A percentile compares a stretch with the other conserved stretches of the same genome.
These are phyloP conservation scores for Fusarium virguliforme DNA, from an alignment of 2,329 filamentous ascomycete genomes.

Conservation along the genomic window DNA sequence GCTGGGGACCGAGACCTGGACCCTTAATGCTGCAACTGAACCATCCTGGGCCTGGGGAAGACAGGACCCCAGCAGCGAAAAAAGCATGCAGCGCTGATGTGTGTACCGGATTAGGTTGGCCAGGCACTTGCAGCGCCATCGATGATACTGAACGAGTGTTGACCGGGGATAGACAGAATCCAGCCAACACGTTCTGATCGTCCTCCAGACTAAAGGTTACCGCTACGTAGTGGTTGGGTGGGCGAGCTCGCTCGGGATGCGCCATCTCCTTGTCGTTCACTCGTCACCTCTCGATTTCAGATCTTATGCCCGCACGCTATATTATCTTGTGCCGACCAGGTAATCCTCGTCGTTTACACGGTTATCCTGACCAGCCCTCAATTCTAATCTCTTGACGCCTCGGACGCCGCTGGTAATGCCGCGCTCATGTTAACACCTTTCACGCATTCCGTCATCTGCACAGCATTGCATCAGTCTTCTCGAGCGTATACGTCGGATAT, in stretches of 20 bases:
- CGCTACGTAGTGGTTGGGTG: slow-evolving; percentile 43
- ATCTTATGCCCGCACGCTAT: slow-evolving; percentile 22
- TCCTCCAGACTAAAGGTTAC: slow-evolving; percentile 22
- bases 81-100: not conserved
- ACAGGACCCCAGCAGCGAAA: not conserved
- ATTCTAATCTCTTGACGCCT: not conserved
- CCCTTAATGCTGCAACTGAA: slow-evolving; percentile 38
- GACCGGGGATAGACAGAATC: slow-evolving; percentile 18
- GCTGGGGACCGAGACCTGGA: slow-evolving; percentile 32
- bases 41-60: slow-evolving; percentile 32
- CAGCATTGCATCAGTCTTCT: slow-evolving; percentile 3
- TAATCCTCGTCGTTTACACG: not conserved
- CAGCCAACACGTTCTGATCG: slow-evolving; percentile 22
- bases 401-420: not conserved
- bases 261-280: slow-evolving; percentile 26
- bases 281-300: slow-evolving; percentile 37
- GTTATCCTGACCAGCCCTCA: not conserved
- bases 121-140: not conserved
- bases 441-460: slow-evolving; percentile 7
- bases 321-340: slow-evolving; percentile 18
- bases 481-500: slow-evolving; percentile 11
- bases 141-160: not conserved
- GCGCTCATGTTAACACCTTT: slow-evolving; percentile 13
- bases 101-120: not conserved
- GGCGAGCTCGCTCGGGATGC: slow-evolving; percentile 18